phyloP scores from a whole-genome alignment of 371 early-diverging fungal species.

The Coelomomyces lativittatus region DNA sequence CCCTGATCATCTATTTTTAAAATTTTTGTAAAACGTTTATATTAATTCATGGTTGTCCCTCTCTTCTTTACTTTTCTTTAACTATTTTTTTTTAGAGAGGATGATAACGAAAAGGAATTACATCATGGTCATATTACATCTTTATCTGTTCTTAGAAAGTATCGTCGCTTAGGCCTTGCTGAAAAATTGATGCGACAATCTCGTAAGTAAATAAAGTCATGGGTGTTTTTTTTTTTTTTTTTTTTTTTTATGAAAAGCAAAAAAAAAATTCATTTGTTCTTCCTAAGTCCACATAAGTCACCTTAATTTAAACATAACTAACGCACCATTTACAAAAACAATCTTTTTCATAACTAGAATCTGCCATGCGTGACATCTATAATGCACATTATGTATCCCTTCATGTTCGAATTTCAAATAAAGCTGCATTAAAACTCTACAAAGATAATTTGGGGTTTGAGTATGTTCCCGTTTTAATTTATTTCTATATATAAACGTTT shows the following conservation, averaged over 20 bases:
- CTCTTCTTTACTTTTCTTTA: too few species aligned
- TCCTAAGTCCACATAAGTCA: too few species aligned
- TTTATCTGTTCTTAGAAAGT: conserved; percentile 82
- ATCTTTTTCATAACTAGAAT: too few species aligned
- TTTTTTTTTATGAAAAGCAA: neutral
- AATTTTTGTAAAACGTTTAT: too few species aligned
- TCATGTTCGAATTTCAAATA: conserved; percentile 85
- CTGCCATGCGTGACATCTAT: conserved; percentile 73
- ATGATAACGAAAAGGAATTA: conserved; percentile 52
- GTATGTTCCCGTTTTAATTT: conserved; percentile 17
- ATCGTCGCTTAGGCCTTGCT: conserved; percentile 83
- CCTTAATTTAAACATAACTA: too few species aligned
- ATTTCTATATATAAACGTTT: too few species aligned
- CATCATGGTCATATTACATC: conserved; percentile 93
- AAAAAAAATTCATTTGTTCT: too few species aligned
- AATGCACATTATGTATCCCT: conserved; percentile 70
- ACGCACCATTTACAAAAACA: too few species aligned
- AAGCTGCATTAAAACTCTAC: conserved; percentile 80
- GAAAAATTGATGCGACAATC: conserved; percentile 86
- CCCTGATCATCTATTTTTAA: too few species aligned
- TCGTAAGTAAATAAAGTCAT: too few species aligned
- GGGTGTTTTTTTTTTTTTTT: too few species aligned
- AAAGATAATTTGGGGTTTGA: conserved; percentile 72
- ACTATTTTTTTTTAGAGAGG: conserved; percentile 28
- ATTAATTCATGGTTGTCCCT: too few species aligned